Percentiles rank a stretch among this genome's conserved stretches.
phyloP scores from a whole-genome alignment of 2,329 filamentous ascomycete genomes.

The Blastomyces emzantsi region DNA sequence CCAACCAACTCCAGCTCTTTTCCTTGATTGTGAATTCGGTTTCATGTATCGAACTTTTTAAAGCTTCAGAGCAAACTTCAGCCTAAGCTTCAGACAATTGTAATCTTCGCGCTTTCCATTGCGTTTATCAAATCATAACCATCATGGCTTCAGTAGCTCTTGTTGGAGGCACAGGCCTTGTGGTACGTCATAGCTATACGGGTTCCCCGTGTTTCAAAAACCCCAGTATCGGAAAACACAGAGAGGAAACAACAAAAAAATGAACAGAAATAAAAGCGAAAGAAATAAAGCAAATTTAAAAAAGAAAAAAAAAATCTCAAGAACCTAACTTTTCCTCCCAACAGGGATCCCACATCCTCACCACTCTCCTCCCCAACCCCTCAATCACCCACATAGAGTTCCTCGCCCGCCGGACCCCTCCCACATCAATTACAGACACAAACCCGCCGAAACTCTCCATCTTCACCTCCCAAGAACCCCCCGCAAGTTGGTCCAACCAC shows the following conservation, averaged over 20 bases:
- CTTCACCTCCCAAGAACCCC: constrained; percentile 57
- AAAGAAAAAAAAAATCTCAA: constrained; percentile 26
- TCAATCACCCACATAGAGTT: constrained; percentile 36
- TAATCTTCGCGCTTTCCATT: too few relatives aligned
- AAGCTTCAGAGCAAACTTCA: neutral
- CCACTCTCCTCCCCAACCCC: constrained; percentile 36
- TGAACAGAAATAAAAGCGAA: neutral
- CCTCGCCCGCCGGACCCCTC: constrained; percentile 37
- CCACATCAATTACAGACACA: constrained; percentile 40
- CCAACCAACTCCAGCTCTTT: too few relatives aligned
- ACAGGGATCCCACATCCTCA: constrained; percentile 66
- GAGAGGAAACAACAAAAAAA: too few relatives aligned
- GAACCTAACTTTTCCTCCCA: neutral
- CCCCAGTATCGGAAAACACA: too few relatives aligned
- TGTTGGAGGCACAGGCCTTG: constrained; percentile 15
- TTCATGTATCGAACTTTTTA: neutral
- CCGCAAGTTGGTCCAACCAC: constrained; percentile 52
- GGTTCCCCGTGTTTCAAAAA: too few relatives aligned
- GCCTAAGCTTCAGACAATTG: neutral
- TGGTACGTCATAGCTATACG: constrained; percentile 7
- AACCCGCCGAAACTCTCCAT: constrained; percentile 58
- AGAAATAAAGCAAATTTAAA: neutral
- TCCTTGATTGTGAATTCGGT: too few relatives aligned
- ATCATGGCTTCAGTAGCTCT: constrained; percentile 14
- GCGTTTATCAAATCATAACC: neutral